Percentiles rank a stretch among this genome's conserved stretches.
Evolutionary conservation across 169 alveolate species (phyloP).

Genomic region (Cryptosporidium meleagridis): DNA sequence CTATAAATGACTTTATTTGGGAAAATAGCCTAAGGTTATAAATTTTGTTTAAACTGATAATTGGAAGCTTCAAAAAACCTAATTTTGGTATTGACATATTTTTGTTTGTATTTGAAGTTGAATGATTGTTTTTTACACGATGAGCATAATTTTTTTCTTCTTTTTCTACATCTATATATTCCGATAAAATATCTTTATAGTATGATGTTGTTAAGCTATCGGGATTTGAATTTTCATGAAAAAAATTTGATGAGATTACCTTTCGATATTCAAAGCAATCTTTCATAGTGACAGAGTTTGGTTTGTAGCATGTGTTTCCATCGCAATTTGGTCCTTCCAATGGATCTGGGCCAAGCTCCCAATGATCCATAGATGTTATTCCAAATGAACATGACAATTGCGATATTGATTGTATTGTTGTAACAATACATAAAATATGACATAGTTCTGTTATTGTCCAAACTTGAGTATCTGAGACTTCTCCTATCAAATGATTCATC

Average conservation of each 20-base stretch:
- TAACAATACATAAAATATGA: constrained; percentile 46
- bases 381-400: constrained; percentile 46
- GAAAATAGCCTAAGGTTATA: not conserved
- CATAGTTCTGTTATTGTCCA: constrained; percentile 64
- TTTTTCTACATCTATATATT: constrained; percentile 8
- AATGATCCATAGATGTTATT: constrained; percentile 60
- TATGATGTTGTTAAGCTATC: not conserved
- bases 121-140: not conserved
- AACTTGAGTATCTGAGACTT: constrained; percentile 28
- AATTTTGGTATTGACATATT: not conserved
- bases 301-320: constrained; percentile 53
- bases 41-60: not conserved
- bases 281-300: not conserved
- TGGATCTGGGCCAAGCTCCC: constrained; percentile 66
- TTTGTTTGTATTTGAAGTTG: not conserved
- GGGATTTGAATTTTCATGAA: not conserved
- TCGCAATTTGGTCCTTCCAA: constrained; percentile 37
- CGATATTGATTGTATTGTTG: constrained; percentile 64
- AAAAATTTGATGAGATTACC: not conserved
- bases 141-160: constrained; percentile 2
- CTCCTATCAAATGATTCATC: constrained; percentile 14
- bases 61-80: not conserved
- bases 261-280: constrained; percentile 14
- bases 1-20: not conserved
- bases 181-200: constrained; percentile 30